Percentiles rank a stretch among this genome's conserved stretches.
phyloP scores from a whole-genome alignment of 1,139 yeast species.

The Saccharomyces uvarum region DNA sequence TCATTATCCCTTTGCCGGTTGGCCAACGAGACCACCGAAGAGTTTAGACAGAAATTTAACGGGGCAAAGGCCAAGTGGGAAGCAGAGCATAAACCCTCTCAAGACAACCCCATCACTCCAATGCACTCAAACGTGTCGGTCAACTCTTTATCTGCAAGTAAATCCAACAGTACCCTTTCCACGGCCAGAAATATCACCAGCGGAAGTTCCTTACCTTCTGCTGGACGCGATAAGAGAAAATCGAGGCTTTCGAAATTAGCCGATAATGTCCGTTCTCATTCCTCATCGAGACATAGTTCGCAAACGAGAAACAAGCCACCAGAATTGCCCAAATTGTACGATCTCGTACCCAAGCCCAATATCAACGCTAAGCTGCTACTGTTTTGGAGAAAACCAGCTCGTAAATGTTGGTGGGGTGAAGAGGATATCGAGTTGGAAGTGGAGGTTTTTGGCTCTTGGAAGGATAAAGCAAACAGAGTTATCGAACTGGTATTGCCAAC shows the following conservation, averaged over 20 bases:
- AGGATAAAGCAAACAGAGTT: slow-evolving; percentile 9
- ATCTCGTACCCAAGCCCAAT: slow-evolving; percentile 31
- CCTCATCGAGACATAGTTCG: slow-evolving; percentile 42
- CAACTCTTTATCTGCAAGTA: neutral
- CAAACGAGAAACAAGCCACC: slow-evolving; percentile 38
- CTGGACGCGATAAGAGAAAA: slow-evolving; percentile 30
- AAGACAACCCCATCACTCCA: neutral
- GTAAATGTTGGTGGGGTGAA: slow-evolving; percentile 98
- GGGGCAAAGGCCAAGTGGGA: slow-evolving; percentile 25
- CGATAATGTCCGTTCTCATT: slow-evolving; percentile 37
- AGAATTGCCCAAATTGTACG: slow-evolving; percentile 30
- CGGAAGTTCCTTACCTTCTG: neutral
- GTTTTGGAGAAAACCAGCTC: slow-evolving; percentile 97
- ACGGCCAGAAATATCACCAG: neutral
- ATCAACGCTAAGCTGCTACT: slow-evolving; percentile 59
- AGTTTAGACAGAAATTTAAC: slow-evolving; percentile 24
- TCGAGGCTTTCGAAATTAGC: slow-evolving; percentile 45
- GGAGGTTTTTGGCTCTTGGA: slow-evolving; percentile 30
- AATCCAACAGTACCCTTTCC: slow-evolving; percentile 1
- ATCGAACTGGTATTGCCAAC: slow-evolving; percentile 20
- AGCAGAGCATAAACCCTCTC: slow-evolving; percentile 12
- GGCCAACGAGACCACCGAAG: slow-evolving; percentile 34
- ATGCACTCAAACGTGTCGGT: neutral
- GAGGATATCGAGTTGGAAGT: slow-evolving; percentile 50
- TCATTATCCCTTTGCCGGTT: slow-evolving; percentile 77